Percentiles rank a stretch among this genome's conserved stretches.
These are phyloP conservation scores for Amanita subjunquillea DNA, from an alignment of 768 basidiomycete species.

Conservation along the genomic window DNA sequence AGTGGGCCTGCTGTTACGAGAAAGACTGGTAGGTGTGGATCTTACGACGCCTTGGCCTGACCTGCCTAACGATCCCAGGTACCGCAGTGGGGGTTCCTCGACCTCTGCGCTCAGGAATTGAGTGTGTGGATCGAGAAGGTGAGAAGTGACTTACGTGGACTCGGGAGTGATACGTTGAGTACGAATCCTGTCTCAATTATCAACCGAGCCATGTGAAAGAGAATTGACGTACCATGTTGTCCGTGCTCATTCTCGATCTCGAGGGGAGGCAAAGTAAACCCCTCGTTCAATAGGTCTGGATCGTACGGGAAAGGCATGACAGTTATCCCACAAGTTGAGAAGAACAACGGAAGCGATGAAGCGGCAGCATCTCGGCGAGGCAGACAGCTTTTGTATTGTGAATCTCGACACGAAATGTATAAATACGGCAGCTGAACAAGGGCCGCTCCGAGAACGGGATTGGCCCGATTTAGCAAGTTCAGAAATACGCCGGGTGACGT, in stretches of 20 bases:
- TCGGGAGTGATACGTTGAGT: neutral
- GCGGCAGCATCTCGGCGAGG: neutral
- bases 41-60: neutral
- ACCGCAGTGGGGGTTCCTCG: neutral
- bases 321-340: neutral
- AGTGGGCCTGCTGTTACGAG: slow-evolving; percentile 2
- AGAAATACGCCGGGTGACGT: neutral
- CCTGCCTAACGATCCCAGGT: neutral
- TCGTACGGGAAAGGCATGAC: neutral
- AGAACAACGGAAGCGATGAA: neutral
- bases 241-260: neutral
- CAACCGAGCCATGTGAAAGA: neutral
- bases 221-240: neutral
- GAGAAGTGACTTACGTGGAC: neutral
- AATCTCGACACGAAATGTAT: too few relatives aligned
- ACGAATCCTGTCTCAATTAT: neutral
- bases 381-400: neutral
- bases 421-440: neutral
- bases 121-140: neutral
- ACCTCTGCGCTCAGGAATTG: neutral
- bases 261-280: neutral
- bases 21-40: neutral
- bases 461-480: neutral
- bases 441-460: neutral
- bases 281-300: neutral